Evolutionary conservation across 2,329 filamentous ascomycete species (phyloP), one percentile per base, ranked within the genome.

Genomic region (Amesomyces nigricolor): DNA sequence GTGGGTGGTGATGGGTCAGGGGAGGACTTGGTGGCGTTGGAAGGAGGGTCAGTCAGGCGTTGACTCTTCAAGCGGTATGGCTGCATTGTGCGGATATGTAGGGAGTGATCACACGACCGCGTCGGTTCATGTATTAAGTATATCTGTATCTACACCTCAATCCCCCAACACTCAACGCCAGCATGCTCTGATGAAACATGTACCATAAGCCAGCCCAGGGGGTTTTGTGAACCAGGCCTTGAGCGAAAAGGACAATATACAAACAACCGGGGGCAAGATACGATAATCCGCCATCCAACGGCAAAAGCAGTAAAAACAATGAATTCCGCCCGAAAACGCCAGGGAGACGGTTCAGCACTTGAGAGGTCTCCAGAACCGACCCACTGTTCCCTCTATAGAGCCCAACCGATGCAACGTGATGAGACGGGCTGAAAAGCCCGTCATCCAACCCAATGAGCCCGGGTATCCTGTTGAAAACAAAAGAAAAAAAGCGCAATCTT

Each of bases 281-380:
- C 22, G 26, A 19, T 42, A 58, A 59, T 35, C 32, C 11, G 32
- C 32, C 32, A 35, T 35, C 32, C 42, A 45, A 47, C 22, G 46
- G 37, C 46, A 56, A 63, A 61, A 57, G 45, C 58, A 57, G 53
- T 56, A 60, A 59, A 40, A 52, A 29, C 46, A 57, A 44, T 46
- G 57, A 60, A 67, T 70, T 65, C 32, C 32, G 9, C 32, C 32
- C 32, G 22, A 26, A 64, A 64, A 62, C 60, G 57, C 59, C 70
- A 64, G 53, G 71, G 75, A 78, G 76, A 78, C 75, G 63, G 70
- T 71, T 80, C 78, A 81, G 78, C 78, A 74, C 78, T 81, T 81
- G 78, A 80, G 75, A 55, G 11, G 61, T 61, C 61, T 61, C 63
- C 62, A 35, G 48, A 26, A 54, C 53, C 51, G 51, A 38, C 54